phyloP scores from a whole-genome alignment of 164 flowering plant species.

The Stephania japonica region DNA sequence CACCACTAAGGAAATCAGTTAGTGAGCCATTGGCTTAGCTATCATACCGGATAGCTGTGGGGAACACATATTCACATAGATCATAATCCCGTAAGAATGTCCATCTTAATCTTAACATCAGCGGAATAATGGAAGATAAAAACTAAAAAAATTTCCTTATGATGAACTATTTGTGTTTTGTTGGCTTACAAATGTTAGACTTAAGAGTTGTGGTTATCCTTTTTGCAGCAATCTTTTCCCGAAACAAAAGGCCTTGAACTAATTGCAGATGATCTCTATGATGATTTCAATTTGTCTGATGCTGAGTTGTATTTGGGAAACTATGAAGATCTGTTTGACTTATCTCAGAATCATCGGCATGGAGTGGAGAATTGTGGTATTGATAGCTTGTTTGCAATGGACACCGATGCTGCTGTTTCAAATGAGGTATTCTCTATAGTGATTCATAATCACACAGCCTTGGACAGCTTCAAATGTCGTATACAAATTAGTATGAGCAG shows the following conservation, averaged over 20 bases:
- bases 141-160: background rate
- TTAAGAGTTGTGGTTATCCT: background rate
- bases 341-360: constrained; percentile 46
- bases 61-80: background rate
- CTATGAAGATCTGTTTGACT: constrained; percentile 85
- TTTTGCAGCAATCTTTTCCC: constrained; percentile 39
- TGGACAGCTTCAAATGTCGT: too few relatives aligned
- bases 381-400: constrained; percentile 61
- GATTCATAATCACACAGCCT: background rate
- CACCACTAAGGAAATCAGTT: background rate
- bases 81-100: background rate
- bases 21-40: background rate
- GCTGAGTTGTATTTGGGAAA: constrained; percentile 68
- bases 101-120: background rate
- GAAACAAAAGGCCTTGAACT: constrained; percentile 36
- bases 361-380: constrained; percentile 70
- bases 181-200: background rate
- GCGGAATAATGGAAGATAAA: background rate
- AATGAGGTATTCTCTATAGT: constrained; percentile 37
- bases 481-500: too few relatives aligned
- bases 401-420: constrained; percentile 47
- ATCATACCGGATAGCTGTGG: background rate
- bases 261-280: constrained; percentile 54
- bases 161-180: background rate
- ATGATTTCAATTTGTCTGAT: constrained; percentile 68